Evolutionary conservation across 2,329 filamentous ascomycete species (phyloP).

Genomic region (Sporothrix luriei): DNA sequence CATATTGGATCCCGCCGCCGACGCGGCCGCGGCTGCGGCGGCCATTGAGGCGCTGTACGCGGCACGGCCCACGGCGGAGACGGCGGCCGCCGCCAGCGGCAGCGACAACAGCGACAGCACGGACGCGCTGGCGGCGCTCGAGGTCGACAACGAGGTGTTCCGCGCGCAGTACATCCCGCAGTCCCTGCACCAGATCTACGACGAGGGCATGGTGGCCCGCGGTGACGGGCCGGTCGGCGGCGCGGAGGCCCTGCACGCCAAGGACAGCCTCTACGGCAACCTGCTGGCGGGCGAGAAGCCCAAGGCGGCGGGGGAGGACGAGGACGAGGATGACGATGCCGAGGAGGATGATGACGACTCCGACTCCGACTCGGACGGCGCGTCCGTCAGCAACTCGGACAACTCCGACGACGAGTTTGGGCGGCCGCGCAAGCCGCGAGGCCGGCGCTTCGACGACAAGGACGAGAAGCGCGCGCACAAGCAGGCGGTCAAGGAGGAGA

Average conservation of each 20-base stretch:
- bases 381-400: slow-evolving; percentile 36
- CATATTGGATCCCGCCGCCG: slow-evolving; percentile 46
- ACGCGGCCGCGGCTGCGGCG: slow-evolving; percentile 52
- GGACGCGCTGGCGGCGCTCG: slow-evolving; percentile 56
- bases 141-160: slow-evolving; percentile 89
- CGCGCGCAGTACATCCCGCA: slow-evolving; percentile 95
- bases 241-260: slow-evolving; percentile 64
- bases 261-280: slow-evolving; percentile 67
- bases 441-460: slow-evolving; percentile 88
- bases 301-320: slow-evolving; percentile 29
- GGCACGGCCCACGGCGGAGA: slow-evolving; percentile 50
- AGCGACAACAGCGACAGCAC: neutral
- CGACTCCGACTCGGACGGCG: slow-evolving; percentile 42
- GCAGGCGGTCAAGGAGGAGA: slow-evolving; percentile 88
- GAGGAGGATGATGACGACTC: slow-evolving; percentile 46
- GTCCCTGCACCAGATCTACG: slow-evolving; percentile 93
- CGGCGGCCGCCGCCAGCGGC: slow-evolving; percentile 35
- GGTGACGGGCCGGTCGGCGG: slow-evolving; percentile 47
- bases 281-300: slow-evolving; percentile 70
- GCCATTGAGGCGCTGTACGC: slow-evolving; percentile 69
- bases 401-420: slow-evolving; percentile 53
- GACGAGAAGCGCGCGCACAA: slow-evolving; percentile 89
- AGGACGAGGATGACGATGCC: neutral
- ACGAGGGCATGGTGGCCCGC: slow-evolving; percentile 76
- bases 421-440: slow-evolving; percentile 67